Percentiles rank a stretch among this genome's conserved stretches.
Conservation (phyloP, 495 filamentous ascomycete genomes). For the Aspergillus nidulans region DNA sequence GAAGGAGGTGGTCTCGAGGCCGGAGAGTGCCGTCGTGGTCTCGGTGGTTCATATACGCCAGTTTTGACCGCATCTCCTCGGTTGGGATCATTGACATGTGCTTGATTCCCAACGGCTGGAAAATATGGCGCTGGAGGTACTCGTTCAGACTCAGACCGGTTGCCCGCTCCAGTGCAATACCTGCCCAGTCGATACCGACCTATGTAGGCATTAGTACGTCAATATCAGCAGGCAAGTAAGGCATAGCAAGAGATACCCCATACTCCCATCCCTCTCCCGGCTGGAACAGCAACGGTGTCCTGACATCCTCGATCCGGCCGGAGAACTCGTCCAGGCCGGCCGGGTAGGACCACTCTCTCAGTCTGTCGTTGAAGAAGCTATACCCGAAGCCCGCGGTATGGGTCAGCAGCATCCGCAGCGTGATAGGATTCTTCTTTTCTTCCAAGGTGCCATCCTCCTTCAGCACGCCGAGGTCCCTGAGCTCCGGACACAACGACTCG, state of each 20-base stretch:
- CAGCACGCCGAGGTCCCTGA: constrained; percentile 45
- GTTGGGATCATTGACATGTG: constrained; percentile 54
- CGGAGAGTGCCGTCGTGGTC: constrained; percentile 34
- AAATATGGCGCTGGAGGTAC: constrained; percentile 55
- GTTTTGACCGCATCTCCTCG: constrained; percentile 42
- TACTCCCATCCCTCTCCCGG: constrained; percentile 57
- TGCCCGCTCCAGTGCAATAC: constrained; percentile 50
- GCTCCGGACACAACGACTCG: constrained; percentile 47
- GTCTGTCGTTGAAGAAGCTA: constrained; percentile 50
- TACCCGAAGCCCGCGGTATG: constrained; percentile 51
- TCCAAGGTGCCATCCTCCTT: constrained; percentile 41
- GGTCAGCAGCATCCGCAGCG: constrained; percentile 49
- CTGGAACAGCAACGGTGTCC: constrained; percentile 49
- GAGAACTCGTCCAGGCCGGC: constrained; percentile 53
- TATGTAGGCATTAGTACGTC: neutral
- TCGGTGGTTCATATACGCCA: constrained; percentile 49
- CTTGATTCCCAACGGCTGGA: constrained; percentile 50
- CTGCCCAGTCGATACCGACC: constrained; percentile 60
- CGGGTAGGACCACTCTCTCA: constrained; percentile 43
- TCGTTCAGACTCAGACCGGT: constrained; percentile 48
- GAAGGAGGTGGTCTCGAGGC: constrained; percentile 45
- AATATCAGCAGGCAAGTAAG: neutral
- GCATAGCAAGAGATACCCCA: constrained; percentile 24
- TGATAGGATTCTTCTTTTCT: constrained; percentile 53
- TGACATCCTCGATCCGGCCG: constrained; percentile 39